Evolutionary conservation across 1,139 yeast species (phyloP), one percentile per base, ranked within the genome.

Genomic region (Debaryomycetaceae sp.): DNA sequence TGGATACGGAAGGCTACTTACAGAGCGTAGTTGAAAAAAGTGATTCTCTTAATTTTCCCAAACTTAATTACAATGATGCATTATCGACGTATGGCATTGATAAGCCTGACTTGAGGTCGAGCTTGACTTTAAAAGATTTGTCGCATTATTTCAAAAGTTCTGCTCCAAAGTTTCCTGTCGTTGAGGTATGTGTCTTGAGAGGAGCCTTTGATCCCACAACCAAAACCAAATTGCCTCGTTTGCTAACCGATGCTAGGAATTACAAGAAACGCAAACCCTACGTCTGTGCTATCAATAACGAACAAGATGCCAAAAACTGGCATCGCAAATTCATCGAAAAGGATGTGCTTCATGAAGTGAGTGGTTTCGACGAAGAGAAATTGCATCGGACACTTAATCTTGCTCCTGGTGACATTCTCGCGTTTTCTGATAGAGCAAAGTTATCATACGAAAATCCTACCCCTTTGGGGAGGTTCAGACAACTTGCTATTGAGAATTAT

Each of bases 381-480:
- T 54, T 84, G 17, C 55, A 65, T 5, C 38, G 56, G 1, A 41
- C 48, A 0, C 60, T 86, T 17, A 55, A 63, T n/a, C 57, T 88
- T 29, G 53, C 72, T 42, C 67, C 75, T 1, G 97, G 96, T 38
- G 97, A 89, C 61, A 66, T 88, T 3, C 58, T 93, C 35, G 93
- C 93, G 3, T 76, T 87, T 13, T 75, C 89, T 9, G 87, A 85
- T 23, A 74, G 99, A 45, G 80, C 88, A 1, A 59, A 64, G 5
- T 54, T 80, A 27, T 68, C 87, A 0, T 91, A 88, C 59, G 99
- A 95, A 58, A 93, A 90, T 58, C 98, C 99, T 20, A 93, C 99
- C 0, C 98, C 99, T 0, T 66, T 93, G 43, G 99, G 99, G 0
- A 76, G 85, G 49, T 78, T 88, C 51, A 76, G 99, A 47, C 96